Base-by-base conservation (phyloP, 495 filamentous ascomycete genomes). In the Staphylotrichum tortipilum region DNA sequence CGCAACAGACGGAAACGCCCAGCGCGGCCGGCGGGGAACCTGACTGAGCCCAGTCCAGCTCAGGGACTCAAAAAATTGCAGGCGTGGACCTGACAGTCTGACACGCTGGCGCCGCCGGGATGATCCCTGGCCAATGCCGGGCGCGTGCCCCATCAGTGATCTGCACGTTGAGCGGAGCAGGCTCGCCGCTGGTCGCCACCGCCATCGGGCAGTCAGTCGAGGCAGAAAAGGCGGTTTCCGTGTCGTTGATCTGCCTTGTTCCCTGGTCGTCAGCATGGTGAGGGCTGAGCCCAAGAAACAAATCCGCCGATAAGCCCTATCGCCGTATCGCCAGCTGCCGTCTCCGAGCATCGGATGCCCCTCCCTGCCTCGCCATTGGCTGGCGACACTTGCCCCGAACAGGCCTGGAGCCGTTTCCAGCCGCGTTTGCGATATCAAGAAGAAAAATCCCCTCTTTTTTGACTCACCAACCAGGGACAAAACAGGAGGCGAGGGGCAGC, bases 41-140 rank as follows among this genome's bases (percentile, higher is more conserved):
- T n/a, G n/a, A n/a, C n/a, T n/a, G n/a, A n/a, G n/a, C n/a, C n/a
- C n/a, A n/a, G n/a, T n/a, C n/a, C 38, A 41, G 21, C n/a, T 17
- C 34, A 36, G 34, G 34, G 34, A 34, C 31, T 10, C 9, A 14
- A 10, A 34, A 29, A 29, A 10, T 10, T 31, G 29, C 29, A 31
- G 29, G 29, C n/a, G 29, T 10, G 29, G 29, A 31, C 9, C 9
- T 31, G 9, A 10, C n/a, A n/a, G 21, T 18, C 28, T 24, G 47
- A 42, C 15, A 29, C 45, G 29, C 7, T 4, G 45, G 22, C 35
- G 6, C 7, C 22, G 35, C 3, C n/a, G n/a, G n/a, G 45, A 6
- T 12, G 34, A 48, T 48, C 34, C n/a, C 17, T 35, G 35, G 45
- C 26, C 29, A 24, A 48, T 48, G 15, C 40, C 40, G 40, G 22